These are phyloP conservation scores for Castanea mollissima DNA, from an alignment of 306 rosid genomes.

Conservation along the genomic window DNA sequence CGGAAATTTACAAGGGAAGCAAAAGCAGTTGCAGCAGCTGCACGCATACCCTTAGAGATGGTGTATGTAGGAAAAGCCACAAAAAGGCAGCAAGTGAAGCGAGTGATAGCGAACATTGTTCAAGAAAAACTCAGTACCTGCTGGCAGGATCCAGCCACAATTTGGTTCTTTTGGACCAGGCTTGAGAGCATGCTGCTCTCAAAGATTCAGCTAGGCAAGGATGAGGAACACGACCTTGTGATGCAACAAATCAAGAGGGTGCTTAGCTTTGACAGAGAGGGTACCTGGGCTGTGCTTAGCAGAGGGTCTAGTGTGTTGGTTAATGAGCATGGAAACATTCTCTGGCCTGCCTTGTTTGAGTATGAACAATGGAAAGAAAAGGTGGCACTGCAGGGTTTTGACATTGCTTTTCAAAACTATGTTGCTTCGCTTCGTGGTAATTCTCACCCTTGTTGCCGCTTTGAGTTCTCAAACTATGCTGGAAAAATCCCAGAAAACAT, in stretches of 20 bases:
- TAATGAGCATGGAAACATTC: conserved; percentile 44
- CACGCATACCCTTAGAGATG: conserved; percentile 47
- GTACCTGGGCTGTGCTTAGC: conserved; percentile 48
- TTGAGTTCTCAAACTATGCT: conserved; percentile 36
- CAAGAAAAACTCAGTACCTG: background rate
- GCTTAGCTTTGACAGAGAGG: conserved; percentile 51
- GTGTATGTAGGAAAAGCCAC: conserved; percentile 57
- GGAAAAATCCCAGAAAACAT: conserved; percentile 43
- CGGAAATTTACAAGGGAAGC: conserved; percentile 49
- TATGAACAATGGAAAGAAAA: conserved; percentile 43
- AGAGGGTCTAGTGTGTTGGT: conserved; percentile 39
- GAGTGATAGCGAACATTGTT: conserved; percentile 26
- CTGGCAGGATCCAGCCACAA: conserved; percentile 46
- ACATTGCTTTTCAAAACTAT: conserved; percentile 30
- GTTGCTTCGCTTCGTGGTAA: conserved; percentile 27
- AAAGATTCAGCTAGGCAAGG: conserved; percentile 48
- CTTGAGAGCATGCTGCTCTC: conserved; percentile 66
- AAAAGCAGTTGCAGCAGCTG: conserved; percentile 28
- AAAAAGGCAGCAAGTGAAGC: conserved; percentile 44
- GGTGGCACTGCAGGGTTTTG: conserved; percentile 41
- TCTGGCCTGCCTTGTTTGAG: conserved; percentile 32
- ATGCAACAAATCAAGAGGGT: conserved; percentile 53
- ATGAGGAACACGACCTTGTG: conserved; percentile 33
- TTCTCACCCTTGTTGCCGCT: conserved; percentile 36
- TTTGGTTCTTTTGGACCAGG: conserved; percentile 51